phyloP scores from a whole-genome alignment of 257 asterid genomes.

The Fraxinus quadrangulata region DNA sequence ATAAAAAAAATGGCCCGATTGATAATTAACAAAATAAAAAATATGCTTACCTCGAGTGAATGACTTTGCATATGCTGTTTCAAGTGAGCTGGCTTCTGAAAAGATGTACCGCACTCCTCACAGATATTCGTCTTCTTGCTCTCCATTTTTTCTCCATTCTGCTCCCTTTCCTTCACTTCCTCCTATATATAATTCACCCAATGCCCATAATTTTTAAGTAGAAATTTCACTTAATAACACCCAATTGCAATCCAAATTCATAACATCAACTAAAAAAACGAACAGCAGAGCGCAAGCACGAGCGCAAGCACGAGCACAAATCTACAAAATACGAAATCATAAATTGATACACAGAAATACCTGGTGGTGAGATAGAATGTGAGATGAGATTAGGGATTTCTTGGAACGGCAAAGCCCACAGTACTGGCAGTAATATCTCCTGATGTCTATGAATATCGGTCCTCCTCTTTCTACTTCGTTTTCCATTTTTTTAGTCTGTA shows the following conservation, averaged over 20 bases:
- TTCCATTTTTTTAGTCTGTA: conserved; percentile 1
- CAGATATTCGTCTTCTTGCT: conserved; percentile 49
- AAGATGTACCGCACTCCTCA: conserved; percentile 68
- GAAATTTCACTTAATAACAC: background rate
- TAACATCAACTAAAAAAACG: background rate
- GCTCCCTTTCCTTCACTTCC: conserved; percentile 36
- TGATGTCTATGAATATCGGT: conserved; percentile 64
- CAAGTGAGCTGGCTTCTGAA: conserved; percentile 80
- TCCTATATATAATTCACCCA: conserved; percentile 46
- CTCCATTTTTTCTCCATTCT: conserved; percentile 22
- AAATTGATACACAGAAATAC: conserved; percentile 30
- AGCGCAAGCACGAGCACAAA: background rate
- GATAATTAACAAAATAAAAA: background rate
- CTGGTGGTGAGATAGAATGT: conserved; percentile 60
- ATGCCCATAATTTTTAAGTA: background rate
- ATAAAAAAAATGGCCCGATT: background rate
- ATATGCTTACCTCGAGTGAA: conserved; percentile 60
- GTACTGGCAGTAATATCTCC: conserved; percentile 73
- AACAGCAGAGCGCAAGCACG: background rate
- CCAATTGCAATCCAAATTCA: background rate
- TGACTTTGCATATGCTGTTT: conserved; percentile 94
- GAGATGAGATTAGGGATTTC: conserved; percentile 69
- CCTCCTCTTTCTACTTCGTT: conserved; percentile 32
- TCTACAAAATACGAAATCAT: background rate
- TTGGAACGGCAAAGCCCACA: conserved; percentile 92